These are phyloP conservation scores for Fusarium mundagurra DNA, from an alignment of 2,329 filamentous ascomycete genomes.

Conservation along the genomic window DNA sequence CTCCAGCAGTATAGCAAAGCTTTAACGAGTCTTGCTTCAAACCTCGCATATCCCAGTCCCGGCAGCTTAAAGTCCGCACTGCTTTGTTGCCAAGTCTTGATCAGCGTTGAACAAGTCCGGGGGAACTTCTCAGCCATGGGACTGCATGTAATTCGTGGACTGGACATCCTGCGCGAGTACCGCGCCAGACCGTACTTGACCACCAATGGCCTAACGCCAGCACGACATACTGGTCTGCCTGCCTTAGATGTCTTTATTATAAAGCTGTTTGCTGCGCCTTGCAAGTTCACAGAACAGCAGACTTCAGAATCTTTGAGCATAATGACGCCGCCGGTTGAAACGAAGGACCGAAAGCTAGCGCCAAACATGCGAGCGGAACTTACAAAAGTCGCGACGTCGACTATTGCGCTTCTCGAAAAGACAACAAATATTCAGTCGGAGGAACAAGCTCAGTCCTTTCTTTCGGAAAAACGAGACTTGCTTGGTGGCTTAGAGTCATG, in stretches of 20 bases:
- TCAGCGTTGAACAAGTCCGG: constrained; percentile 58
- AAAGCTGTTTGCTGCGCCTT: constrained; percentile 55
- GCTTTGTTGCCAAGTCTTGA: constrained; percentile 58
- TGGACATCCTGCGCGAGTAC: constrained; percentile 56
- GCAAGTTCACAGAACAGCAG: constrained; percentile 51
- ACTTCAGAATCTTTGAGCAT: constrained; percentile 23
- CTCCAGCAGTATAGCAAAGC: constrained; percentile 56
- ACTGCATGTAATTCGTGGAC: constrained; percentile 54
- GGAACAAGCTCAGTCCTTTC: constrained; percentile 42
- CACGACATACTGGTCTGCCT: constrained; percentile 48
- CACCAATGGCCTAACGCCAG: constrained; percentile 44
- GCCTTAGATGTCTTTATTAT: constrained; percentile 54
- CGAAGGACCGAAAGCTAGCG: constrained; percentile 44
- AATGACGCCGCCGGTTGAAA: constrained; percentile 30
- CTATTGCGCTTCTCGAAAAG: constrained; percentile 47
- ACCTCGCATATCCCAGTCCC: constrained; percentile 47
- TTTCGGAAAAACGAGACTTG: constrained; percentile 45
- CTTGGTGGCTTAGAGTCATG: constrained; percentile 47
- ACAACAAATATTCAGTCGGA: constrained; percentile 41
- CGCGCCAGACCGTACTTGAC: constrained; percentile 49
- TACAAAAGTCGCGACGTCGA: constrained; percentile 45
- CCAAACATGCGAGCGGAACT: constrained; percentile 52
- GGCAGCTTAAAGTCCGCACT: constrained; percentile 51
- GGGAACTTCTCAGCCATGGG: constrained; percentile 54
- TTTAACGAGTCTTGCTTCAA: constrained; percentile 52